Percentiles rank a stretch among this genome's conserved stretches.
phyloP scores from a whole-genome alignment of 306 rosid genomes.

The Acacia confusa region DNA sequence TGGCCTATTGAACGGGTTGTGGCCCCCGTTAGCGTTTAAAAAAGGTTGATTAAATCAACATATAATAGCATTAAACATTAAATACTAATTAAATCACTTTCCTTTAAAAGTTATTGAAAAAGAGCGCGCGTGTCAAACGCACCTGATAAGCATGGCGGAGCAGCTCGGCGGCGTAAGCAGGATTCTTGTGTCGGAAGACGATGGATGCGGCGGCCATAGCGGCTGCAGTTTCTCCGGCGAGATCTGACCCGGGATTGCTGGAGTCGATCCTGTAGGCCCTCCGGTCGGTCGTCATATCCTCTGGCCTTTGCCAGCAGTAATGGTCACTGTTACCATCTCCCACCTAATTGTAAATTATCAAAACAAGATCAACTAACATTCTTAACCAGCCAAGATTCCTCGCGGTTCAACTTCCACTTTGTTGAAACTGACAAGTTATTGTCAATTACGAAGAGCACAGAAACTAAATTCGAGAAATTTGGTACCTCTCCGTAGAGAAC shows the following conservation, averaged over 20 bases:
- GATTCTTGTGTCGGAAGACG: conserved; percentile 84
- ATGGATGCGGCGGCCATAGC: conserved; percentile 99
- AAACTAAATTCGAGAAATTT: background rate
- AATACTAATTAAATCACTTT: too few relatives aligned
- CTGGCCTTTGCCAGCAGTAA: conserved; percentile 99
- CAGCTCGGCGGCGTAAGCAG: conserved; percentile 68
- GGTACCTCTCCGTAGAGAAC: conserved; percentile 92
- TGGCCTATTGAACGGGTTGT: background rate
- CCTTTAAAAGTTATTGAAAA: background rate
- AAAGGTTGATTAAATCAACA: background rate
- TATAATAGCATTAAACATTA: background rate
- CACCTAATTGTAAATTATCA: conserved; percentile 55
- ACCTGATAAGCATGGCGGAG: conserved; percentile 90
- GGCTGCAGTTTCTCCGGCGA: conserved; percentile 97
- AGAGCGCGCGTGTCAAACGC: background rate
- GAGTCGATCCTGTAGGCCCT: conserved; percentile 84
- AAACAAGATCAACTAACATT: conserved; percentile 25
- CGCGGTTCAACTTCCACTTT: background rate
- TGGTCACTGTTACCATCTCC: conserved; percentile 98
- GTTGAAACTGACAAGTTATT: background rate
- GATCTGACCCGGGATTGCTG: conserved; percentile 97
- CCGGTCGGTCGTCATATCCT: conserved; percentile 98
- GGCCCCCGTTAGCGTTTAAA: background rate
- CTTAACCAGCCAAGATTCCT: background rate
- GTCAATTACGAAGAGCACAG: background rate